Percentiles rank a stretch among this genome's conserved stretches.
Evolutionary conservation across 345 rosid genomes (phyloP).

Genomic region (Sapria himalayana): DNA sequence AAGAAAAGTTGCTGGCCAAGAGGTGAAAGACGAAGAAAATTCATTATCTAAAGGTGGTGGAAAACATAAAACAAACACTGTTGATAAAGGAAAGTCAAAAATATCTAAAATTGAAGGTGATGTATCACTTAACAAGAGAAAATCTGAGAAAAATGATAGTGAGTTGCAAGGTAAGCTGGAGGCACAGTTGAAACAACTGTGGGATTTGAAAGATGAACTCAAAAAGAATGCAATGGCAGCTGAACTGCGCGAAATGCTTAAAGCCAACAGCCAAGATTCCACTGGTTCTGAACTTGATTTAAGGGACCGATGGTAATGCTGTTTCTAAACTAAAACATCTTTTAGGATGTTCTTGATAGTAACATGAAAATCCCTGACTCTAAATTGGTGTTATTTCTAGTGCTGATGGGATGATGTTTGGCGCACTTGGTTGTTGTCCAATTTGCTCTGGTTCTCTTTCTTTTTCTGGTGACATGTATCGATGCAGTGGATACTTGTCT

Average conservation of each 20-base stretch:
- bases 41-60: conserved; percentile 24
- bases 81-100: conserved; percentile 29
- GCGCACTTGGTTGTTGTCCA: conserved; percentile 56
- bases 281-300: conserved; percentile 78
- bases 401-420: conserved; percentile 95
- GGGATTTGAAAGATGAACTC: conserved; percentile 76
- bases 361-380: too few relatives aligned
- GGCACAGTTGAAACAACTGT: conserved; percentile 58
- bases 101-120: conserved; percentile 28
- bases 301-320: conserved; percentile 69
- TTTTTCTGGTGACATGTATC: conserved; percentile 58
- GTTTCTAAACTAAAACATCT: not conserved
- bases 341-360: too few relatives aligned
- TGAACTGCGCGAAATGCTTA: conserved; percentile 74
- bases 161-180: conserved; percentile 31
- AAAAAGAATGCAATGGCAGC: conserved; percentile 52
- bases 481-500: conserved; percentile 51
- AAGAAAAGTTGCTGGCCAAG: conserved; percentile 11
- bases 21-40: conserved; percentile 14
- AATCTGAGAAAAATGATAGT: conserved; percentile 8
- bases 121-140: conserved; percentile 16
- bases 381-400: conserved; percentile 17
- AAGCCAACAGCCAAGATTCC: conserved; percentile 48
- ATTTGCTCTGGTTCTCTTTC: conserved; percentile 52
- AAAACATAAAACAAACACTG: conserved; percentile 37